Evolutionary conservation across 768 basidiomycete genomes (phyloP).

Genomic region (Suillus clintonianus): DNA sequence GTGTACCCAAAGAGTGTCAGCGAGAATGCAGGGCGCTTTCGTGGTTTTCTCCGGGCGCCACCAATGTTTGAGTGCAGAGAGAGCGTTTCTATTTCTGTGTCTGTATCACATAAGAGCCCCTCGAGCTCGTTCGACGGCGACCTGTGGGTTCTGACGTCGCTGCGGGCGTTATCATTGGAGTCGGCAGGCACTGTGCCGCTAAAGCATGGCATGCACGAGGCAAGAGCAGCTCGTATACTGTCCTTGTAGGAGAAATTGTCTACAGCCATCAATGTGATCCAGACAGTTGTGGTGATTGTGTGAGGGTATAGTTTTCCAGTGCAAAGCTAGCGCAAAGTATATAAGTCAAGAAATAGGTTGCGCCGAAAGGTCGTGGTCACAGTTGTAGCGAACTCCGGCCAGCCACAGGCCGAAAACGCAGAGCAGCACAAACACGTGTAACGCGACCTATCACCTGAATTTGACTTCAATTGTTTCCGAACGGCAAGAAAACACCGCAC

Average conservation of each 20-base stretch:
- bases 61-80: constrained; percentile 69
- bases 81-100: constrained; percentile 60
- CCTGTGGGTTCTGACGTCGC: constrained; percentile 30
- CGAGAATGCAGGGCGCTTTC: constrained; percentile 33
- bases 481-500: not conserved
- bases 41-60: constrained; percentile 30
- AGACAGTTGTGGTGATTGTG: not conserved
- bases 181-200: constrained; percentile 28
- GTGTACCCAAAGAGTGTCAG: constrained; percentile 68
- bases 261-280: constrained; percentile 27
- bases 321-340: not conserved
- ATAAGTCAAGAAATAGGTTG: not conserved
- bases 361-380: not conserved
- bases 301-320: not conserved
- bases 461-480: not conserved
- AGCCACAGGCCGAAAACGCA: not conserved
- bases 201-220: constrained; percentile 63
- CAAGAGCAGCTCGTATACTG: constrained; percentile 55
- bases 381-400: not conserved
- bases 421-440: not conserved
- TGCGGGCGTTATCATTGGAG: constrained; percentile 13
- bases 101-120: constrained; percentile 50
- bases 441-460: not conserved
- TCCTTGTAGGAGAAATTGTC: constrained; percentile 64
- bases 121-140: constrained; percentile 44